Percentiles rank a stretch among this genome's conserved stretches.
Evolutionary conservation across 2,329 filamentous ascomycete genomes (phyloP).

Genomic region (Ampelomyces quisqualis): DNA sequence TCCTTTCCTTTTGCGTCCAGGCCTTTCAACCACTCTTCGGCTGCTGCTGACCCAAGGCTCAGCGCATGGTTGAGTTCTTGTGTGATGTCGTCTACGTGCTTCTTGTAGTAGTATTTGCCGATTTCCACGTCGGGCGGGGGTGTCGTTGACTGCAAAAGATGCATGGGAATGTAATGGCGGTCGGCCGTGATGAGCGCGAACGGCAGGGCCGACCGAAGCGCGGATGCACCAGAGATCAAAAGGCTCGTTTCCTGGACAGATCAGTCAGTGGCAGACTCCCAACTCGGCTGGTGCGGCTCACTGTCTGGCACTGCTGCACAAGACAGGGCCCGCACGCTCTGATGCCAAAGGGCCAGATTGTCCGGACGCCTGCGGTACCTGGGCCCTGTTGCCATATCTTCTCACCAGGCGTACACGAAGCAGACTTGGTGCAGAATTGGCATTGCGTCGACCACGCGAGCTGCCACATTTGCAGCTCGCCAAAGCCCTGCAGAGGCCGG

Average conservation of each 20-base stretch:
- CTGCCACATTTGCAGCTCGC: conserved; percentile 76
- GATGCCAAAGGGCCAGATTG: conserved; percentile 71
- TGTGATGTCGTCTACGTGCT: conserved; percentile 63
- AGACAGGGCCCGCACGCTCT: conserved; percentile 69
- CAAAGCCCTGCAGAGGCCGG: conserved; percentile 62
- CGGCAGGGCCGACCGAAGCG: conserved; percentile 67
- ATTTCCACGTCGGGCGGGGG: conserved; percentile 54
- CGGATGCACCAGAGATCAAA: conserved; percentile 61
- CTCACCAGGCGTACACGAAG: conserved; percentile 28
- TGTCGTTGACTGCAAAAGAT: conserved; percentile 55
- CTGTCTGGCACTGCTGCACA: conserved; percentile 62
- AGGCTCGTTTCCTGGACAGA: conserved; percentile 69
- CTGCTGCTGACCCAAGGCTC: conserved; percentile 65
- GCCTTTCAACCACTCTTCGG: conserved; percentile 79
- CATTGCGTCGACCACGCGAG: conserved; percentile 64
- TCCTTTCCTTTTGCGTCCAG: conserved; percentile 64
- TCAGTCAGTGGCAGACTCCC: conserved; percentile 21
- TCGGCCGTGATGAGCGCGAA: conserved; percentile 66
- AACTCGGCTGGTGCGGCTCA: conserved; percentile 45
- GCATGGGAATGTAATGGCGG: conserved; percentile 60
- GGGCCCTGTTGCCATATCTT: conserved; percentile 62
- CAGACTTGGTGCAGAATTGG: conserved; percentile 63
- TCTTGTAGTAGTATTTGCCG: conserved; percentile 65
- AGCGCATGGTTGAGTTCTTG: conserved; percentile 64
- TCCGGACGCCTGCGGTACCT: conserved; percentile 59